A percentile compares a stretch with the other conserved stretches of the same genome.
These are phyloP conservation scores for Lentinula raphanica DNA, from an alignment of 768 basidiomycete genomes.

Conservation along the genomic window DNA sequence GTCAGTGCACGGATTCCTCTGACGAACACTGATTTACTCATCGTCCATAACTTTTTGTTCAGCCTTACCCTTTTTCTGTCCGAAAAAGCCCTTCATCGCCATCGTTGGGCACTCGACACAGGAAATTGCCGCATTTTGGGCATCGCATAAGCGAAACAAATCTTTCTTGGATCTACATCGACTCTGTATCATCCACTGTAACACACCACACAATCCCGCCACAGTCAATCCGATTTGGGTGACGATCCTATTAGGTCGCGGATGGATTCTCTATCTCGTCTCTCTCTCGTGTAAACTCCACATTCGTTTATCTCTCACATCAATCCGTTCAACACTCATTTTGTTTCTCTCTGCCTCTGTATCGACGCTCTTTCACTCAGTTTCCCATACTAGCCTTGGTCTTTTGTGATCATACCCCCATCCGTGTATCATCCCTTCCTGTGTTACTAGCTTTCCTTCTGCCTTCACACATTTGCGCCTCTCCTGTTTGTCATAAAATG, in stretches of 20 bases:
- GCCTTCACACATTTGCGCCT: not conserved
- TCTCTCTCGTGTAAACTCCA: not conserved
- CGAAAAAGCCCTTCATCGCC: too few species aligned
- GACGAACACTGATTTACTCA: too few species aligned
- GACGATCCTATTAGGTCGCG: not conserved
- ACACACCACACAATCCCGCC: not conserved
- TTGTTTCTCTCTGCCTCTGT: not conserved
- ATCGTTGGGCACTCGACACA: not conserved
- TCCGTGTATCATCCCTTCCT: not conserved
- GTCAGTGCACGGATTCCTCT: too few species aligned
- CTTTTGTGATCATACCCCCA: not conserved
- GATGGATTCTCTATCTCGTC: not conserved
- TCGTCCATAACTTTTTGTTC: too few species aligned
- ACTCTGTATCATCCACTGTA: not conserved
- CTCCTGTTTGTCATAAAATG: not conserved
- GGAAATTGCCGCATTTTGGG: not conserved
- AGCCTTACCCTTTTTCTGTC: too few species aligned
- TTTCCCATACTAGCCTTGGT: not conserved
- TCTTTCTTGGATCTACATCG: not conserved
- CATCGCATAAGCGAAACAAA: not conserved
- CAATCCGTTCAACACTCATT: not conserved
- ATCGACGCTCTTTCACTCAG: not conserved
- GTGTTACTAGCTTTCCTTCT: not conserved
- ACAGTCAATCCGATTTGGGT: not conserved
- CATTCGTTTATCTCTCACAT: not conserved